A percentile compares a stretch with the other conserved stretches of the same genome.
These are phyloP conservation scores for Pichia sp. DNA, from an alignment of 1,139 yeast species.

Conservation along the genomic window DNA sequence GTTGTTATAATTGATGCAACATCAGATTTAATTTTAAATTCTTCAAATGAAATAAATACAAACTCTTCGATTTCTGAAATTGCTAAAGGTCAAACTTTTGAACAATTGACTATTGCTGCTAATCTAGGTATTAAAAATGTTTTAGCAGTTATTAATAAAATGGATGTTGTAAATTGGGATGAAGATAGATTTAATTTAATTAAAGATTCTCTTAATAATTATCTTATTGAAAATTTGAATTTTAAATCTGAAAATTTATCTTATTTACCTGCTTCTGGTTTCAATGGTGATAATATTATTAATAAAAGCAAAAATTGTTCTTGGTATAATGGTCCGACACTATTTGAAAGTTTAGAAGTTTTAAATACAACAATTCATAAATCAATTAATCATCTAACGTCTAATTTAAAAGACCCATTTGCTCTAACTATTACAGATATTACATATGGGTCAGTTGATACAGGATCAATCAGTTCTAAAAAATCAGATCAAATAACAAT, in stretches of 20 bases:
- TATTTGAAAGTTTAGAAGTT: conserved; percentile 51
- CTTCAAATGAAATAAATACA: not conserved
- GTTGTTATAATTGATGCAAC: conserved; percentile 75
- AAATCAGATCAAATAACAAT: conserved; percentile 42
- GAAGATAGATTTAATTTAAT: conserved; percentile 59
- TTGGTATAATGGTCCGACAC: conserved; percentile 43
- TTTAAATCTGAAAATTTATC: conserved; percentile 44
- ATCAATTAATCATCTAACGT: conserved; percentile 3
- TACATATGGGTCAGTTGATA: conserved; percentile 20
- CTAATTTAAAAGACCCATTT: conserved; percentile 31
- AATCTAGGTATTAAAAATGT: conserved; percentile 74
- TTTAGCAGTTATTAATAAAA: conserved; percentile 79
- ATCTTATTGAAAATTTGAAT: conserved; percentile 40
- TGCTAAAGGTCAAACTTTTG: conserved; percentile 85
- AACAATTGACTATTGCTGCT: conserved; percentile 80
- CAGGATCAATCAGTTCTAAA: conserved; percentile 13
- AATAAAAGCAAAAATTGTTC: conserved; percentile 32
- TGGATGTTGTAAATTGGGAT: conserved; percentile 54
- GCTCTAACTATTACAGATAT: conserved; percentile 48
- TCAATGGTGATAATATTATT: conserved; percentile 76
- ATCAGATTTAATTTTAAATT: conserved; percentile 70
- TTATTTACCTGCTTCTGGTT: conserved; percentile 84
- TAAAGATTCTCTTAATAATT: conserved; percentile 48
- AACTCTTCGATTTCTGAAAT: conserved; percentile 24
- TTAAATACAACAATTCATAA: conserved; percentile 15